Evolutionary conservation across 1,284 basidiomycete species (phyloP).

Genomic region (Irpex sp.): DNA sequence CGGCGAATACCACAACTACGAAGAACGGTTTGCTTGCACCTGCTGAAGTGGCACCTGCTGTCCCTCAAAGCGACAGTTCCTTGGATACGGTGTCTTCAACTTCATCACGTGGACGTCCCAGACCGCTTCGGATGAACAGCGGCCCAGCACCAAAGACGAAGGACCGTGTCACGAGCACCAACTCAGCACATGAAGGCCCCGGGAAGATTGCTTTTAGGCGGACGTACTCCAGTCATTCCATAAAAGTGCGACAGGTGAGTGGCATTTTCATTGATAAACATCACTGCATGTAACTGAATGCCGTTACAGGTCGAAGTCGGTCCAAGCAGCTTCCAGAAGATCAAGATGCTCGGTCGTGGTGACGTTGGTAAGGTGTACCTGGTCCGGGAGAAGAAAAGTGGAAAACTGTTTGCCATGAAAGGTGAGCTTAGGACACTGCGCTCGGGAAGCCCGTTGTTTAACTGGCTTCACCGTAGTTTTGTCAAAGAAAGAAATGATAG

Average conservation of each 20-base stretch:
- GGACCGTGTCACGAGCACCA: slow-evolving; percentile 40
- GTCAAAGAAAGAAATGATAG: slow-evolving; percentile 98
- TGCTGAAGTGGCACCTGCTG: slow-evolving; percentile 48
- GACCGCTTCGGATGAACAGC: slow-evolving; percentile 21
- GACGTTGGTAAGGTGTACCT: slow-evolving; percentile 97
- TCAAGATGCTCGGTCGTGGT: slow-evolving; percentile 93
- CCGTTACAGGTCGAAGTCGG: slow-evolving; percentile 77
- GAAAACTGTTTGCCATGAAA: slow-evolving; percentile 96
- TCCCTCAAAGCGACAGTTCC: slow-evolving; percentile 56
- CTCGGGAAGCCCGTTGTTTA: slow-evolving; percentile 1
- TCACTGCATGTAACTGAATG: slow-evolving; percentile 7
- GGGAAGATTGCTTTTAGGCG: slow-evolving; percentile 79
- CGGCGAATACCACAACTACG: slow-evolving; percentile 44
- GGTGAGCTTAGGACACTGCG: slow-evolving; percentile 45
- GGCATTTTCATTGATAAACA: slow-evolving; percentile 2
- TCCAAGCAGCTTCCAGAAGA: slow-evolving; percentile 89
- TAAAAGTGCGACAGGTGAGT: slow-evolving; percentile 87
- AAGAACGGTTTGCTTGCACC: slow-evolving; percentile 81
- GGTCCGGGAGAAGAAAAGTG: slow-evolving; percentile 92
- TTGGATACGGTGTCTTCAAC: slow-evolving; percentile 70
- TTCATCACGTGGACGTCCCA: slow-evolving; percentile 55
- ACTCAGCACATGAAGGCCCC: slow-evolving; percentile 39
- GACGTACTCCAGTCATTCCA: slow-evolving; percentile 97
- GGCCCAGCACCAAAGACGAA: slow-evolving; percentile 33
- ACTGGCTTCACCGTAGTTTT: slow-evolving; percentile 54